Conservation (phyloP, 139 green algal species). For the Deuterostichococcus epilithicus region DNA sequence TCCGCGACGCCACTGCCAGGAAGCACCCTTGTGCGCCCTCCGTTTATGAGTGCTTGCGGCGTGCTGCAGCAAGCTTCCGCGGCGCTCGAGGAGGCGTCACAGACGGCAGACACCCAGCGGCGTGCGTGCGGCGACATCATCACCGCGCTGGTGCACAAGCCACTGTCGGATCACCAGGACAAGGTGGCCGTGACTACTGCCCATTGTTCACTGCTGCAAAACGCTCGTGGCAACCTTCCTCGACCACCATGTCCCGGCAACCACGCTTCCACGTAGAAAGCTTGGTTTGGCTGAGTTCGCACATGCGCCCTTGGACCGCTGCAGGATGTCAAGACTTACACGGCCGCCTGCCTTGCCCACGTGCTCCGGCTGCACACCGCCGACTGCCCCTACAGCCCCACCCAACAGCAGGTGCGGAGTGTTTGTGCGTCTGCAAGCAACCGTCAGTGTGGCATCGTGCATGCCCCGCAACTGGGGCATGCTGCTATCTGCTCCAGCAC, state of each 20-base stretch:
- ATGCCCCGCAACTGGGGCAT: neutral
- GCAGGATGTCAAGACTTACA: constrained; percentile 63
- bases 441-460: neutral
- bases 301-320: neutral
- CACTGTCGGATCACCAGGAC: constrained; percentile 42
- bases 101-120: constrained; percentile 35
- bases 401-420: constrained; percentile 32
- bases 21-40: neutral
- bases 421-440: neutral
- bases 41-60: neutral
- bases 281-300: neutral
- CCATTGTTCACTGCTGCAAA: neutral
- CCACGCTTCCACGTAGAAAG: neutral
- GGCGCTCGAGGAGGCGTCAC: constrained; percentile 33
- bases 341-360: constrained; percentile 41
- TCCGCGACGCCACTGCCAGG: neutral
- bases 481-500: neutral
- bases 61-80: constrained; percentile 21
- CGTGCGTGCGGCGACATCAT: constrained; percentile 21
- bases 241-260: neutral
- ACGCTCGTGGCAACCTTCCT: neutral
- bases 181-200: too few relatives aligned
- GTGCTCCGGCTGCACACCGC: constrained; percentile 56
- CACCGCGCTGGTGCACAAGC: constrained; percentile 20
- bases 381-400: constrained; percentile 53